These are phyloP conservation scores for Monosporascus sp. DNA, from an alignment of 2,329 filamentous ascomycete species.

Conservation along the genomic window DNA sequence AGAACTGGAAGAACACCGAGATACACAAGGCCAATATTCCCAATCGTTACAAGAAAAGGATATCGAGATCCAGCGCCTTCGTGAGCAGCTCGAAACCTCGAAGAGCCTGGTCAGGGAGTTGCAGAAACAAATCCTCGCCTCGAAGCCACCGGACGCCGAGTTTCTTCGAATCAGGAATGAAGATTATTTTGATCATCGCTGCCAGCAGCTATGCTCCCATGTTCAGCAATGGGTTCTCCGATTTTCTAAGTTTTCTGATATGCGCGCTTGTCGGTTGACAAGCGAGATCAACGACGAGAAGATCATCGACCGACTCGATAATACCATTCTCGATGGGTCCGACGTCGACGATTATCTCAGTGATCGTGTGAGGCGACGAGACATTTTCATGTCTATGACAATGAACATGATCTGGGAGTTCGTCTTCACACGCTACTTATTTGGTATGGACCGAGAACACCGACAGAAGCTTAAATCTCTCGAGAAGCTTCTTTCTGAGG, in stretches of 20 bases:
- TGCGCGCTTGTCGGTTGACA: slow-evolving; percentile 77
- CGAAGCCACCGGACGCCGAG: slow-evolving; percentile 58
- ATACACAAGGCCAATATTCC: slow-evolving; percentile 56
- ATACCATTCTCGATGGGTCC: slow-evolving; percentile 86
- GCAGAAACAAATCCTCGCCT: slow-evolving; percentile 52
- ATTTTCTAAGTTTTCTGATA: slow-evolving; percentile 97
- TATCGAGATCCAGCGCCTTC: slow-evolving; percentile 72
- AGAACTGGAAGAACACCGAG: slow-evolving; percentile 65
- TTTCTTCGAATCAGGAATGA: slow-evolving; percentile 81
- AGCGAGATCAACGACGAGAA: slow-evolving; percentile 86
- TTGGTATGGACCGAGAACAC: slow-evolving; percentile 97
- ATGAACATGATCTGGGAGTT: slow-evolving; percentile 99
- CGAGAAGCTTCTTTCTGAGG: slow-evolving; percentile 85
- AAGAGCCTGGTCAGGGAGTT: slow-evolving; percentile 55
- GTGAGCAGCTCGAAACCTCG: slow-evolving; percentile 70
- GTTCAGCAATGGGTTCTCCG: slow-evolving; percentile 97
- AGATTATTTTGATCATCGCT: slow-evolving; percentile 91
- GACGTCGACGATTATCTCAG: slow-evolving; percentile 84
- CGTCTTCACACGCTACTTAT: slow-evolving; percentile 94
- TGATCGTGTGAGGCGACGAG: slow-evolving; percentile 81
- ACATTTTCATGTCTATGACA: slow-evolving; percentile 97
- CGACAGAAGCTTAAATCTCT: slow-evolving; percentile 94
- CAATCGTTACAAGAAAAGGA: slow-evolving; percentile 75
- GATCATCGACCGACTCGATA: slow-evolving; percentile 89
- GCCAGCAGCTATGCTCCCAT: slow-evolving; percentile 90